phyloP scores from a whole-genome alignment of 1,139 yeast species.

The Nakaseomyces kungkrabaensis region DNA sequence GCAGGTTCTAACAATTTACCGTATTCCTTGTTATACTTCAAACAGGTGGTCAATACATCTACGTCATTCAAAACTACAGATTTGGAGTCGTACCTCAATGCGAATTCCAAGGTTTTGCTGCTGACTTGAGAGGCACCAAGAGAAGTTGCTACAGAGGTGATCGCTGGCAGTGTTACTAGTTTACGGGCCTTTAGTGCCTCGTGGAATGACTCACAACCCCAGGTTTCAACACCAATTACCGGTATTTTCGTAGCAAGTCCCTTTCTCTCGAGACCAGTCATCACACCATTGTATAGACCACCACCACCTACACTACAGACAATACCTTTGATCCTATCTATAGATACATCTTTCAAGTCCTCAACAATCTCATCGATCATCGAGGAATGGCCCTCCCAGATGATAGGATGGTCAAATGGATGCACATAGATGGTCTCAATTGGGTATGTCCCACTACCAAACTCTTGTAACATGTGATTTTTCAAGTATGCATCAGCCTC shows the following conservation, averaged over 20 bases:
- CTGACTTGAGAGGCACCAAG: slow-evolving; percentile 50
- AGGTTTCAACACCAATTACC: slow-evolving; percentile 46
- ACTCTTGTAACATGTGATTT: slow-evolving; percentile 30
- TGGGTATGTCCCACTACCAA: slow-evolving; percentile 11
- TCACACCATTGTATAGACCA: slow-evolving; percentile 53
- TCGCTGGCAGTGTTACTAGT: slow-evolving; percentile 35
- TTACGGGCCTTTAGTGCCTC: slow-evolving; percentile 38
- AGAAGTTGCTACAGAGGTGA: slow-evolving; percentile 46
- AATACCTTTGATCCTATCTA: slow-evolving; percentile 39
- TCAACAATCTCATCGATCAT: slow-evolving; percentile 45
- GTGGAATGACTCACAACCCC: slow-evolving; percentile 45
- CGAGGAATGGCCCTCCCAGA: slow-evolving; percentile 61
- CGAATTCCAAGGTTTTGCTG: slow-evolving; percentile 35
- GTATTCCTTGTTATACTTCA: slow-evolving; percentile 39
- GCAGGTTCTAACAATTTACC: slow-evolving; percentile 55
- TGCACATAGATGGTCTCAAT: slow-evolving; percentile 41
- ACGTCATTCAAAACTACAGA: slow-evolving; percentile 43
- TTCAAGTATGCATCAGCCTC: slow-evolving; percentile 49
- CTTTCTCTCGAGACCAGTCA: slow-evolving; percentile 39
- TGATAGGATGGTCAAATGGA: slow-evolving; percentile 49
- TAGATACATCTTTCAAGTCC: slow-evolving; percentile 29
- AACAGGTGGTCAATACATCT: slow-evolving; percentile 42
- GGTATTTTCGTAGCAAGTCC: slow-evolving; percentile 32
- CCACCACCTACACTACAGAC: slow-evolving; percentile 67
- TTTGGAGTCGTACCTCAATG: slow-evolving; percentile 30